phyloP scores from a whole-genome alignment of 2,329 filamentous ascomycete species.

The Talaromyces sp. region DNA sequence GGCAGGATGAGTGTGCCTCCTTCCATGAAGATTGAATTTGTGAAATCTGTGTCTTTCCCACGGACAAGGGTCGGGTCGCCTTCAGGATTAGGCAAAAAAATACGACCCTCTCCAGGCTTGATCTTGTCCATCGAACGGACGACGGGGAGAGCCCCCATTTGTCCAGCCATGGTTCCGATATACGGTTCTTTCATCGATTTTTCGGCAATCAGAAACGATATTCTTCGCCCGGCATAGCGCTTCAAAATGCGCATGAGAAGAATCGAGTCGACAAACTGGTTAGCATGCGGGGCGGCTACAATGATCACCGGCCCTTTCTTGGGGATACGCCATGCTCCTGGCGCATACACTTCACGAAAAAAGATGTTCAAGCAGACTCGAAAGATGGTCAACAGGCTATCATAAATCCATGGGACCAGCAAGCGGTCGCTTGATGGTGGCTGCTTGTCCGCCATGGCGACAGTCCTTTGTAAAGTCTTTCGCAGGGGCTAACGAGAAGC shows the following conservation, averaged over 20 bases:
- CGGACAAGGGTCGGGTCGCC: conserved; percentile 76
- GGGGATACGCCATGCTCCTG: conserved; percentile 91
- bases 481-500: not conserved
- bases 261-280: conserved; percentile 95
- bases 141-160: conserved; percentile 87
- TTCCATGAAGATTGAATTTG: conserved; percentile 61
- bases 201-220: conserved; percentile 87
- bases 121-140: conserved; percentile 84
- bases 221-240: conserved; percentile 77
- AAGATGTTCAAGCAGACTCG: conserved; percentile 83
- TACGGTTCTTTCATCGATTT: conserved; percentile 89
- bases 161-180: conserved; percentile 77
- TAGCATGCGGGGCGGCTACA: conserved; percentile 93
- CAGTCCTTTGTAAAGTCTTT: not conserved
- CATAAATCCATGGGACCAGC: conserved; percentile 45
- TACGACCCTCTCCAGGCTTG: conserved; percentile 68
- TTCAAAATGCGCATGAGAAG: conserved; percentile 87
- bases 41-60: conserved; percentile 76
- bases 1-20: conserved; percentile 84
- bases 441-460: not conserved
- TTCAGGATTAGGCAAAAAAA: conserved; percentile 84
- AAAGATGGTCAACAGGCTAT: conserved; percentile 44
- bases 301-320: conserved; percentile 84
- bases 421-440: conserved; percentile 5
- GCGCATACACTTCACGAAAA: conserved; percentile 93